These are phyloP conservation scores for Hericium coralloides DNA, from an alignment of 768 basidiomycete genomes.

Conservation along the genomic window DNA sequence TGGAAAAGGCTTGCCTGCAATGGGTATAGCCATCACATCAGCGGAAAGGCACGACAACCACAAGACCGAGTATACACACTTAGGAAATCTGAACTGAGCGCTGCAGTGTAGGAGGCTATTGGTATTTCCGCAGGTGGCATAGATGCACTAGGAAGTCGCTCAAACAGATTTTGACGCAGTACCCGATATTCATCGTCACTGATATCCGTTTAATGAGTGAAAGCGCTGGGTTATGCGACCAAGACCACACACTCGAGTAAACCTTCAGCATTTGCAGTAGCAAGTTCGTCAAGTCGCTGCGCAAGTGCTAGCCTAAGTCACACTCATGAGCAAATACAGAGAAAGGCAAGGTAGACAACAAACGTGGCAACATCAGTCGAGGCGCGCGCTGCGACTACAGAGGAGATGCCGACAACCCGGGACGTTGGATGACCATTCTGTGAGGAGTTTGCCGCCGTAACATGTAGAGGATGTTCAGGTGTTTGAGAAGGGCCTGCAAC, in stretches of 20 bases:
- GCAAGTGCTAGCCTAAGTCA: slow-evolving; percentile 60
- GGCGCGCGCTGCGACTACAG: slow-evolving; percentile 1
- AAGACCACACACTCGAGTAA: slow-evolving; percentile 51
- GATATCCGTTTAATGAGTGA: slow-evolving; percentile 4
- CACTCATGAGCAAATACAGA: slow-evolving; percentile 7
- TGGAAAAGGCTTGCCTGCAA: background rate
- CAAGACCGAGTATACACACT: background rate
- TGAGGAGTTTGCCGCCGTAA: background rate
- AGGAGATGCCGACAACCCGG: background rate
- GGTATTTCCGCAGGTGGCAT: slow-evolving; percentile 54
- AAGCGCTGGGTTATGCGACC: background rate
- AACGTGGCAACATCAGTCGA: slow-evolving; percentile 12
- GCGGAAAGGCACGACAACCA: background rate
- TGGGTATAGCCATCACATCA: background rate
- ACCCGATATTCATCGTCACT: slow-evolving; percentile 85
- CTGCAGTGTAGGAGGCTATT: slow-evolving; percentile 22
- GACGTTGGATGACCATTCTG: background rate
- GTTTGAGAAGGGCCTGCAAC: slow-evolving; percentile 12
- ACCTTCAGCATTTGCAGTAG: slow-evolving; percentile 72
- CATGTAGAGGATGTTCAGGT: background rate
- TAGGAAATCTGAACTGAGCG: slow-evolving; percentile 1
- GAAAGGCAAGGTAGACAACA: slow-evolving; percentile 12
- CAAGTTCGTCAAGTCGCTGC: slow-evolving; percentile 73
- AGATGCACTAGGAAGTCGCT: slow-evolving; percentile 56
- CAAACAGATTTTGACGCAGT: slow-evolving; percentile 77